Conservation (phyloP, 2,329 filamentous ascomycete genomes). For the Albifimbria verrucaria region DNA sequence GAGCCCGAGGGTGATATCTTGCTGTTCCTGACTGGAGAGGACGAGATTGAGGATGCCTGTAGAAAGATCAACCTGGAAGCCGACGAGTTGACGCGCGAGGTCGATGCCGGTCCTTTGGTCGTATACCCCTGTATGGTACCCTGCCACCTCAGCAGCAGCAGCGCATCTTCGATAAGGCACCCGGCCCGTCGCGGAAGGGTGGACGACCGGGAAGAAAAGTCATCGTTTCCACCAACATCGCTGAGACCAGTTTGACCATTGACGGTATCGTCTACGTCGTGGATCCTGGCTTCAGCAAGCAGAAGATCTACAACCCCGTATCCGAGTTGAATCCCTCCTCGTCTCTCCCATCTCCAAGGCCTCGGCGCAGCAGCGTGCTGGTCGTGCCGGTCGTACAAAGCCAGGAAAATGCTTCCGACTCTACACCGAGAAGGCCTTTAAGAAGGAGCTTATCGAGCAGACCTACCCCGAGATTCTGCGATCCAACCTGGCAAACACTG, state of each 20-base stretch:
- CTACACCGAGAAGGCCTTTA: slow-evolving; percentile 94
- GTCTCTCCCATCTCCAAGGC: slow-evolving; percentile 98
- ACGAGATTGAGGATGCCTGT: slow-evolving; percentile 96
- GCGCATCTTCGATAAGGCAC: slow-evolving; percentile 88
- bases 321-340: slow-evolving; percentile 93
- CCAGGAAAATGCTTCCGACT: slow-evolving; percentile 97
- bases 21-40: slow-evolving; percentile 93
- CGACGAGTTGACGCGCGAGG: slow-evolving; percentile 88
- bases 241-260: slow-evolving; percentile 95
- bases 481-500: slow-evolving; percentile 91
- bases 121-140: slow-evolving; percentile 95
- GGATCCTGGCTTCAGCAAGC: slow-evolving; percentile 98
- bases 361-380: slow-evolving; percentile 92
- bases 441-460: slow-evolving; percentile 96
- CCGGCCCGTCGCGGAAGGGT: slow-evolving; percentile 66
- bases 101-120: slow-evolving; percentile 82
- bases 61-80: slow-evolving; percentile 87
- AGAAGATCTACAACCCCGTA: slow-evolving; percentile 97
- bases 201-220: slow-evolving; percentile 89
- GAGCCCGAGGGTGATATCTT: slow-evolving; percentile 91
- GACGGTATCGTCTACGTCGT: slow-evolving; percentile 99
- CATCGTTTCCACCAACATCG: slow-evolving; percentile 96
- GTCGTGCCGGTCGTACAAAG: slow-evolving; percentile 97
- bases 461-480: slow-evolving; percentile 94
- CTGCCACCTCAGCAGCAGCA: slow-evolving; percentile 92